phyloP scores from a whole-genome alignment of 495 filamentous ascomycete species.

The Penicillium pancosmium region DNA sequence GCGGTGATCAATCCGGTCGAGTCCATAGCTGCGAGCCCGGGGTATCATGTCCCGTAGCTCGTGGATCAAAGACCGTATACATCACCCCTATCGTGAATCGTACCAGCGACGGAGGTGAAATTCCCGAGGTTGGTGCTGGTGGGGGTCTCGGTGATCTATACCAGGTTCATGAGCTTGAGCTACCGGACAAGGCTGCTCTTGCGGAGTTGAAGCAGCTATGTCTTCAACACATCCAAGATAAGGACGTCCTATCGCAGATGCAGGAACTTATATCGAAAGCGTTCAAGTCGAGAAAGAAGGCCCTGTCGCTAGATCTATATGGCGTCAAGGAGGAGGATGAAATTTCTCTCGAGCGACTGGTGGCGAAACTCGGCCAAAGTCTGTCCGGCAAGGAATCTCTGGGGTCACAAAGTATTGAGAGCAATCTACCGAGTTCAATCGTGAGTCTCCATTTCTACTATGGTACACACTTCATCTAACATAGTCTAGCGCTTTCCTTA shows the following conservation, averaged over 20 bases:
- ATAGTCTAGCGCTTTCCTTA: slow-evolving; percentile 68
- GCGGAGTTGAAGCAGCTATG: slow-evolving; percentile 51
- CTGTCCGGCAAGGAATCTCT: no score
- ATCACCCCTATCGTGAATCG: slow-evolving; percentile 76
- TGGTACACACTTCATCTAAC: slow-evolving; percentile 6
- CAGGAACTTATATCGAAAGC: slow-evolving; percentile 36
- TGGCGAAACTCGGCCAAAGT: slow-evolving; percentile 37
- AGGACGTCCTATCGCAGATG: slow-evolving; percentile 33
- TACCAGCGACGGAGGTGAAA: slow-evolving; percentile 55
- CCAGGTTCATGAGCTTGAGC: slow-evolving; percentile 64
- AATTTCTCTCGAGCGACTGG: slow-evolving; percentile 49
- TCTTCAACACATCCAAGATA: slow-evolving; percentile 40
- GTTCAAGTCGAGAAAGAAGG: slow-evolving; percentile 36
- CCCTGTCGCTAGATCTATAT: slow-evolving; percentile 46
- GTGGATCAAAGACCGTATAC: slow-evolving; percentile 62
- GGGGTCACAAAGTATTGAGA: not conserved
- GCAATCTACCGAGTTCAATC: slow-evolving; percentile 25
- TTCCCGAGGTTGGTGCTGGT: slow-evolving; percentile 75
- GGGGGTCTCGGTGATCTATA: slow-evolving; percentile 78
- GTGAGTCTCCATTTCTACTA: slow-evolving; percentile 19
- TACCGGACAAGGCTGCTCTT: slow-evolving; percentile 49
- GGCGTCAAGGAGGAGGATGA: slow-evolving; percentile 42
- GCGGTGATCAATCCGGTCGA: slow-evolving; percentile 60
- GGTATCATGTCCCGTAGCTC: slow-evolving; percentile 58
- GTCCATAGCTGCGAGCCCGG: slow-evolving; percentile 88